Evolutionary conservation across 768 basidiomycete genomes (phyloP), one percentile per base, ranked within the genome.

Genomic region (Albatrellus ellisii): DNA sequence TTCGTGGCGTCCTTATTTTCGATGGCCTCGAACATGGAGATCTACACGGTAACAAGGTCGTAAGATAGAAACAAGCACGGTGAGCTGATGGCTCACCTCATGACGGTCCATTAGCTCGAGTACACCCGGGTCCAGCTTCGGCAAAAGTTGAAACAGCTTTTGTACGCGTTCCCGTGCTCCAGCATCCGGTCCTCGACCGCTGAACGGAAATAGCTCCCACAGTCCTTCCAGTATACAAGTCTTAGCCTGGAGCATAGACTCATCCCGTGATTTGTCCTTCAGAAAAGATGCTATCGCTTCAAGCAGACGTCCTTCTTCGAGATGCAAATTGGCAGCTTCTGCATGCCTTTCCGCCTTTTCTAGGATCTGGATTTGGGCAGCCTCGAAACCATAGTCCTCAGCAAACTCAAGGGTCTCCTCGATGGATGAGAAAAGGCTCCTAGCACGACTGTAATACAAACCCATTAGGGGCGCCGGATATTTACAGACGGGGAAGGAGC

Each of bases 341-440:
- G 49, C 35, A 36, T 57, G 60, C 47, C 61, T 59, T 12, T 65
- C 67, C 7, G 62, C 59, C 4, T 55, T 55, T 25, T 65, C 62
- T 9, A 77, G 60, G 3, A 81, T 52, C 0, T 56, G 55, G 0
- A 67, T 68, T 7, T 62, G 69, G 9, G 70, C 68, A 14, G 65
- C 49, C 52, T 76, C 72, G 14, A 81, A 58, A 34, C 67, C 69
- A 35, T 66, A 64, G 4, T 72, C 66, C 34, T 75, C 68, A 8
- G 73, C 61, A 45, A 74, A 82, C 36, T 70, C 66, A n/a, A 77
- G 45, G 21, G 65, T 65, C 20, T 78, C 75, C 18, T 81, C 72
- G 0, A 60, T 51, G 1, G 65, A 60, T 0, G 56, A 45, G 45
- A 82, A 83, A 1, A 82, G 52, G 6, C 52, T 43, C 34, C 58